phyloP scores from a whole-genome alignment of 495 filamentous ascomycete species.

The Hypoxylon intermedium region DNA sequence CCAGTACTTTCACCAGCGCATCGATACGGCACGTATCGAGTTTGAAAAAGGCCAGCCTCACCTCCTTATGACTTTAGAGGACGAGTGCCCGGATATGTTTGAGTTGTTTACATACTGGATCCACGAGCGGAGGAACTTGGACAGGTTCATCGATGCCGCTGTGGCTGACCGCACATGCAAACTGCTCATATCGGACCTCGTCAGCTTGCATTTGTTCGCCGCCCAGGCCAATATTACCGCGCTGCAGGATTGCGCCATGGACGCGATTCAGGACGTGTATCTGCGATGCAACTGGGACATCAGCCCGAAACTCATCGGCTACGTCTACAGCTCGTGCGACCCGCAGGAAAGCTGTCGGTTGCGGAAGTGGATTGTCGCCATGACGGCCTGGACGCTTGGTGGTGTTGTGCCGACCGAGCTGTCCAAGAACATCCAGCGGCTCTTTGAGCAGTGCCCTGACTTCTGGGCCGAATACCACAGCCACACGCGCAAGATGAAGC shows the following conservation, averaged over 20 bases:
- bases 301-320: slow-evolving; percentile 50
- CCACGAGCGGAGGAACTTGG: slow-evolving; percentile 46
- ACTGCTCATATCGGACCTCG: slow-evolving; percentile 51
- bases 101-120: slow-evolving; percentile 57
- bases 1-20: slow-evolving; percentile 49
- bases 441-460: slow-evolving; percentile 48
- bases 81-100: slow-evolving; percentile 55
- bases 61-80: slow-evolving; percentile 48
- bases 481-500: slow-evolving; percentile 52
- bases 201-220: slow-evolving; percentile 56
- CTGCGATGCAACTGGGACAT: slow-evolving; percentile 59
- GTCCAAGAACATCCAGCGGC: slow-evolving; percentile 42
- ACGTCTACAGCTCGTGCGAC: slow-evolving; percentile 55
- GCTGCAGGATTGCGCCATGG: slow-evolving; percentile 56
- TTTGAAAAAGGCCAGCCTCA: slow-evolving; percentile 35
- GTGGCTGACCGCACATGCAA: slow-evolving; percentile 38
- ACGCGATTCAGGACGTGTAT: slow-evolving; percentile 58
- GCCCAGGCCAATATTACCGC: slow-evolving; percentile 48
- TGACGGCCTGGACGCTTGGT: slow-evolving; percentile 55
- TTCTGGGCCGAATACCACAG: slow-evolving; percentile 51
- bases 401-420: slow-evolving; percentile 28
- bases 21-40: slow-evolving; percentile 40
- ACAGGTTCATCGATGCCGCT: slow-evolving; percentile 48
- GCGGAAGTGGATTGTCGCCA: slow-evolving; percentile 57
- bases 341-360: slow-evolving; percentile 49